Conservation (phyloP, 2,329 filamentous ascomycete genomes). For the Ascomycota sp. region DNA sequence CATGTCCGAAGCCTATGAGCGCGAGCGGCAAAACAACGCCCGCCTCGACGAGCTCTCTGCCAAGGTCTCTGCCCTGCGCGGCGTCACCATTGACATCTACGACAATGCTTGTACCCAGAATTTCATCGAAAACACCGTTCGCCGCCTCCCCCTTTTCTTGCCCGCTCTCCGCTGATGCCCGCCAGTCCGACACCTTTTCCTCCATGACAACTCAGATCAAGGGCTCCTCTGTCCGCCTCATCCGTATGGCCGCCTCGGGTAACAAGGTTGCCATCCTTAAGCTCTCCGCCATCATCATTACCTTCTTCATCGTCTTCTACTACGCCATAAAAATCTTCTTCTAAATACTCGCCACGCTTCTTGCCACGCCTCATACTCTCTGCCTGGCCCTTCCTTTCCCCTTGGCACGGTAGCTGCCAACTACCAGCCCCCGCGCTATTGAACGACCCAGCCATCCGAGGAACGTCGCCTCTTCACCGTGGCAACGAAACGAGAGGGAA, state of each 20-base stretch:
- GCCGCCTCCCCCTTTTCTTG: conserved; percentile 8
- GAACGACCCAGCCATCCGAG: no score
- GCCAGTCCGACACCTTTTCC: conserved; percentile 76
- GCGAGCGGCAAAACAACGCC: conserved; percentile 81
- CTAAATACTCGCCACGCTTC: conserved; percentile 8
- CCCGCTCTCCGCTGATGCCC: neutral
- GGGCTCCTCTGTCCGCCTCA: conserved; percentile 62
- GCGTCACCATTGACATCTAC: conserved; percentile 94
- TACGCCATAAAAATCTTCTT: conserved; percentile 48
- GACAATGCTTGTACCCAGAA: conserved; percentile 80
- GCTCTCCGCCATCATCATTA: conserved; percentile 65
- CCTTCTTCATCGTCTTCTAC: conserved; percentile 51
- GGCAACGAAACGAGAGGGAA: no score
- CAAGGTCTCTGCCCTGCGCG: conserved; percentile 81
- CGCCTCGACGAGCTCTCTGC: conserved; percentile 76
- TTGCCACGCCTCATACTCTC: neutral
- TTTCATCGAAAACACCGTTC: conserved; percentile 70
- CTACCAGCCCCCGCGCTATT: no score
- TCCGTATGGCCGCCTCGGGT: conserved; percentile 75
- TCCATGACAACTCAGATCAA: conserved; percentile 67
- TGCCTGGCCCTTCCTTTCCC: no score
- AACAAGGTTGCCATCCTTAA: conserved; percentile 87
- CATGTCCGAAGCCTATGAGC: conserved; percentile 63
- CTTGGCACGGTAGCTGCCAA: no score
- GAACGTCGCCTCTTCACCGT: no score